Percentiles rank a stretch among this genome's conserved stretches.
Conservation (phyloP, 2,329 filamentous ascomycete genomes). For the Colletotrichum endophyticum region DNA sequence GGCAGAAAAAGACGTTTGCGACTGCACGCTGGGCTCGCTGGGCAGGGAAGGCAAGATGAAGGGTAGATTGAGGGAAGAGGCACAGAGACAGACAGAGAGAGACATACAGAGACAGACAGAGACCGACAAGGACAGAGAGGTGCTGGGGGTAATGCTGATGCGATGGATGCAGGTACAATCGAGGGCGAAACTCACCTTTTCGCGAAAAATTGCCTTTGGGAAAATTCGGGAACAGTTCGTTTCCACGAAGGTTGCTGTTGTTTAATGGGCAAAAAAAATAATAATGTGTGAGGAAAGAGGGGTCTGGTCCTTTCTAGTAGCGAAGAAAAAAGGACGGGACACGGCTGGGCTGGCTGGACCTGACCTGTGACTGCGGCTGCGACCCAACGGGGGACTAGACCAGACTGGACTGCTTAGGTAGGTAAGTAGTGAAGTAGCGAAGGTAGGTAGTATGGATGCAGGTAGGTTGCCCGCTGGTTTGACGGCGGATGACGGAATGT, state of each 20-base stretch:
- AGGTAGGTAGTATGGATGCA: not conserved
- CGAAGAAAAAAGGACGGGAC: not conserved
- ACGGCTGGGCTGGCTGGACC: not conserved
- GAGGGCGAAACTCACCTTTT: constrained; percentile 15
- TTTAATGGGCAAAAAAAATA: constrained; percentile 5
- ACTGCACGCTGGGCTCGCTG: not conserved
- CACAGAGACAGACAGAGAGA: not conserved
- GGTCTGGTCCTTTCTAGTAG: constrained; percentile 8
- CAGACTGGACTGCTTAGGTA: not conserved
- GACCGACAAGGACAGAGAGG: not conserved
- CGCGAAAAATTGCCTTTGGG: constrained; percentile 10
- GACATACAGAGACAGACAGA: not conserved
- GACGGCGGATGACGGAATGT: not conserved
- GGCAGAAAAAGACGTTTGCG: not conserved
- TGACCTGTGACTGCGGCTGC: not conserved
- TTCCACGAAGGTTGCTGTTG: constrained; percentile 10
- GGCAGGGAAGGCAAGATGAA: not conserved
- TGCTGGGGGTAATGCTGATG: not conserved
- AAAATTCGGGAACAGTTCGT: not conserved
- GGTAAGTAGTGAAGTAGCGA: not conserved
- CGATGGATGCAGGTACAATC: not conserved
- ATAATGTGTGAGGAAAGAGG: constrained; percentile 18
- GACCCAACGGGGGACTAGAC: not conserved
- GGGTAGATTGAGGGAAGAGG: not conserved
- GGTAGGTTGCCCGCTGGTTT: not conserved